Percentiles rank a stretch among this genome's conserved stretches.
These are phyloP conservation scores for Melastoma candidum DNA, from an alignment of 441 rosid species.

Conservation along the genomic window DNA sequence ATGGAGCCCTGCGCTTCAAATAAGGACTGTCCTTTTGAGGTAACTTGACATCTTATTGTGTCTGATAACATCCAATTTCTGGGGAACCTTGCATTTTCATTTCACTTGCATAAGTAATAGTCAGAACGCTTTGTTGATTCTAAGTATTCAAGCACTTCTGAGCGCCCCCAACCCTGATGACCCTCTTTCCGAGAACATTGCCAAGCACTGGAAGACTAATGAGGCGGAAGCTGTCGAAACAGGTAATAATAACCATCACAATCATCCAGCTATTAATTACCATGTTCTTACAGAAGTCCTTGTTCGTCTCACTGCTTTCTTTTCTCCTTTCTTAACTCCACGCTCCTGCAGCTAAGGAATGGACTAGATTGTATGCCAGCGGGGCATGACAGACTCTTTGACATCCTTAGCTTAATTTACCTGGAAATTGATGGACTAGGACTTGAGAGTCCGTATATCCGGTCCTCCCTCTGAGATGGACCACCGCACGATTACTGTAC, in stretches of 20 bases:
- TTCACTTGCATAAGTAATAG: neutral
- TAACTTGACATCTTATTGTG: conserved; percentile 12
- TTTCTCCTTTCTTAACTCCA: conserved; percentile 1
- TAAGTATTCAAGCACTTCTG: conserved; percentile 91
- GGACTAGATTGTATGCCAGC: conserved; percentile 93
- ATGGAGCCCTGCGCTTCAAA: conserved; percentile 99
- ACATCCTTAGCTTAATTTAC: too few relatives aligned
- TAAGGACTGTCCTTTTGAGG: conserved; percentile 97
- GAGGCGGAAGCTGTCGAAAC: conserved; percentile 99
- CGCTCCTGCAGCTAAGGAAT: conserved; percentile 78
- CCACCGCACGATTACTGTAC: too few relatives aligned
- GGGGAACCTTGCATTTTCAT: too few relatives aligned
- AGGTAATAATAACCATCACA: conserved; percentile 30
- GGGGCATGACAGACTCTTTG: conserved; percentile 45
- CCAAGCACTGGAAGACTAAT: conserved; percentile 96
- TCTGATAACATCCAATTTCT: too few relatives aligned
- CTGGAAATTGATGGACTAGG: too few relatives aligned
- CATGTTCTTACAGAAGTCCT: neutral
- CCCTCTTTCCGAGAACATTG: conserved; percentile 97
- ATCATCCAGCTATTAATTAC: neutral
- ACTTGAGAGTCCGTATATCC: too few relatives aligned
- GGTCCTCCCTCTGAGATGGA: too few relatives aligned
- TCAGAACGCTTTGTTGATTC: neutral
- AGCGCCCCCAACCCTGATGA: conserved; percentile 99
- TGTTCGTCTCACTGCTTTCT: neutral